A percentile compares a stretch with the other conserved stretches of the same genome.
These are phyloP conservation scores for Myxozyma melibiosi DNA, from an alignment of 805 yeast species.

Conservation along the genomic window DNA sequence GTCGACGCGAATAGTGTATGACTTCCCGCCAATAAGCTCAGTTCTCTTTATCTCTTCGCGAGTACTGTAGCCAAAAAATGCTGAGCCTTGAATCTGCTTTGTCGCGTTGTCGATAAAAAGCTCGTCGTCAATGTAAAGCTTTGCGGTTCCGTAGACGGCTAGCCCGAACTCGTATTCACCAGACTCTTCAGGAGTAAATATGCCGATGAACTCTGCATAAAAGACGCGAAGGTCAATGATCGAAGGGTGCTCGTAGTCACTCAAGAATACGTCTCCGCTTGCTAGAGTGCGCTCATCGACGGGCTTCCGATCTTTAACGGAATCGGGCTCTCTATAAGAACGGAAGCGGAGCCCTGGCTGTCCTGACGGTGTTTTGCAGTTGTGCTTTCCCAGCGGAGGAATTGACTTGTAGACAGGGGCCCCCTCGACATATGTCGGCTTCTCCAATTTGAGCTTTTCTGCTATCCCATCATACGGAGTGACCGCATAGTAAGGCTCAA, in stretches of 20 bases:
- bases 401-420: slow-evolving; percentile 5
- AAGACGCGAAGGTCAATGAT: slow-evolving; percentile 32
- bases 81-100: slow-evolving; percentile 52
- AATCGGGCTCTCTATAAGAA: neutral
- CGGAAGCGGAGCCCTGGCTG: slow-evolving; percentile 5
- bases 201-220: slow-evolving; percentile 51
- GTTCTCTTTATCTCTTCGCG: slow-evolving; percentile 50
- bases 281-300: slow-evolving; percentile 7
- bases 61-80: slow-evolving; percentile 61
- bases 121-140: slow-evolving; percentile 54
- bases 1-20: slow-evolving; percentile 52
- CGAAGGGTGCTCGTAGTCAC: slow-evolving; percentile 16
- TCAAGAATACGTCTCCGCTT: slow-evolving; percentile 4
- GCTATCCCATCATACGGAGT: slow-evolving; percentile 28
- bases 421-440: slow-evolving; percentile 9
- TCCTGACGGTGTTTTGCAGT: slow-evolving; percentile 12
- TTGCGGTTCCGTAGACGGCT: slow-evolving; percentile 57
- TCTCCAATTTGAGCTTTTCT: slow-evolving; percentile 5
- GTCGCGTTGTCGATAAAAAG: slow-evolving; percentile 60
- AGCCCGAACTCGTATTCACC: slow-evolving; percentile 58
- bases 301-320: slow-evolving; percentile 1
- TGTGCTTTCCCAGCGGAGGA: slow-evolving; percentile 9
- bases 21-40: slow-evolving; percentile 48
- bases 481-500: slow-evolving; percentile 19
- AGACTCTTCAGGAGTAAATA: slow-evolving; percentile 51